A percentile compares a stretch with the other conserved stretches of the same genome.
Conservation (phyloP, 352 stramenopile species). For the Poterioochromonas sp. region DNA sequence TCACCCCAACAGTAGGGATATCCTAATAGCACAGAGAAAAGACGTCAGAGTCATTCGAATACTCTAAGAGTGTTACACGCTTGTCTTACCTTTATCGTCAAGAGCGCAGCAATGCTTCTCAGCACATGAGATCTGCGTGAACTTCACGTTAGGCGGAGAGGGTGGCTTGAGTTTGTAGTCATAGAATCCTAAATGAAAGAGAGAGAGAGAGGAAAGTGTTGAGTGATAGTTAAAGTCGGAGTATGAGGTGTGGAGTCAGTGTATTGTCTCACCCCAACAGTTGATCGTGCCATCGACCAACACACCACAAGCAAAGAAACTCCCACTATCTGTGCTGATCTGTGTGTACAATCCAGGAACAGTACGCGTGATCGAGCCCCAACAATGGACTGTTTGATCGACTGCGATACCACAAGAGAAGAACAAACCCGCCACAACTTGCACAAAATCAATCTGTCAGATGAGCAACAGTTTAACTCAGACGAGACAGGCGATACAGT, state of each 20-base stretch:
- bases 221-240: neutral
- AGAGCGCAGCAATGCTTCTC: conserved; percentile 8
- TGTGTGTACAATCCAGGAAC: conserved; percentile 2
- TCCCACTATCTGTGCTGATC: neutral
- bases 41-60: neutral
- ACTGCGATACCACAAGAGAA: conserved; percentile 4
- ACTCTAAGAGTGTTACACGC: neutral
- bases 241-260: neutral
- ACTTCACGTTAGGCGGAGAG: neutral
- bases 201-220: neutral
- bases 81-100: conserved; percentile 20
- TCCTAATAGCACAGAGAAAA: neutral
- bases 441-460: neutral
- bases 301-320: neutral
- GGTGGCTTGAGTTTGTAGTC: neutral
- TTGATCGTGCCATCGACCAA: neutral
- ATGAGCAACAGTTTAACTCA: neutral
- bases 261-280: neutral
- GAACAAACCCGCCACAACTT: neutral
- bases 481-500: neutral
- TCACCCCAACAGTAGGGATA: conserved; percentile 10
- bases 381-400: conserved; percentile 4
- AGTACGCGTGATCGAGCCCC: neutral
- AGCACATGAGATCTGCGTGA: conserved; percentile 3
- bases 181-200: neutral